phyloP scores from a whole-genome alignment of 2,329 filamentous ascomycete species.

The Paecilomyces formosus region DNA sequence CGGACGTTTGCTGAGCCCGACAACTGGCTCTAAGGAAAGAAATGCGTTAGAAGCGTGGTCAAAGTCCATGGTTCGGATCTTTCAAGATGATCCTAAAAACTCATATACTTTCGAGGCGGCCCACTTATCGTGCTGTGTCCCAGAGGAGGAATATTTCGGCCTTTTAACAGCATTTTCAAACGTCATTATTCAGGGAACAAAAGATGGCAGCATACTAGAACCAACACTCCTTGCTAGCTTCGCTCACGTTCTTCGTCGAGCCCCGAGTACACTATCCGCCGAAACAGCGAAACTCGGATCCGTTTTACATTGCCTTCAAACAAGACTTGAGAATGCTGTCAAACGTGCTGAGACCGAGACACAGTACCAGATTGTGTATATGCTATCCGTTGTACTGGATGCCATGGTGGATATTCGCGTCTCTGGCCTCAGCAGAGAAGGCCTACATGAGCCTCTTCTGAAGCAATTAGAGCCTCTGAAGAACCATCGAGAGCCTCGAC shows the following conservation, averaged over 20 bases:
- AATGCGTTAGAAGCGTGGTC: background rate
- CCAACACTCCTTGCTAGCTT: background rate
- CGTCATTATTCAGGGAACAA: background rate
- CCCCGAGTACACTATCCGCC: background rate
- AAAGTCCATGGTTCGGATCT: background rate
- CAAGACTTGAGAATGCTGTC: background rate
- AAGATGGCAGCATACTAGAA: background rate
- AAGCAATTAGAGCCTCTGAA: background rate
- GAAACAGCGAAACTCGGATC: background rate
- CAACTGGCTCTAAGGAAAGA: background rate
- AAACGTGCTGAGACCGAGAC: slow-evolving; percentile 1
- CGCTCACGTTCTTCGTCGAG: background rate
- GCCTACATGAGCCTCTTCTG: slow-evolving; percentile 1
- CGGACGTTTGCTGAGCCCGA: background rate
- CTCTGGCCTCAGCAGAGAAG: slow-evolving; percentile 1
- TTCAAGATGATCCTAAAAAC: background rate
- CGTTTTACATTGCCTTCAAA: background rate
- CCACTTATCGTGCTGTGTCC: background rate
- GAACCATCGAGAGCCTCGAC: slow-evolving; percentile 1
- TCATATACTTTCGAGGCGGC: background rate
- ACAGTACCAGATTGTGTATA: slow-evolving; percentile 3
- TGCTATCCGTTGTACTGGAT: background rate
- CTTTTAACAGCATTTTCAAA: background rate
- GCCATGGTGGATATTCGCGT: slow-evolving; percentile 4
- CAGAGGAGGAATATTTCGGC: background rate